Percentiles rank a stretch among this genome's conserved stretches.
Evolutionary conservation across 139 green algal genomes (phyloP).

Genomic region (Medakamo hakoo): DNA sequence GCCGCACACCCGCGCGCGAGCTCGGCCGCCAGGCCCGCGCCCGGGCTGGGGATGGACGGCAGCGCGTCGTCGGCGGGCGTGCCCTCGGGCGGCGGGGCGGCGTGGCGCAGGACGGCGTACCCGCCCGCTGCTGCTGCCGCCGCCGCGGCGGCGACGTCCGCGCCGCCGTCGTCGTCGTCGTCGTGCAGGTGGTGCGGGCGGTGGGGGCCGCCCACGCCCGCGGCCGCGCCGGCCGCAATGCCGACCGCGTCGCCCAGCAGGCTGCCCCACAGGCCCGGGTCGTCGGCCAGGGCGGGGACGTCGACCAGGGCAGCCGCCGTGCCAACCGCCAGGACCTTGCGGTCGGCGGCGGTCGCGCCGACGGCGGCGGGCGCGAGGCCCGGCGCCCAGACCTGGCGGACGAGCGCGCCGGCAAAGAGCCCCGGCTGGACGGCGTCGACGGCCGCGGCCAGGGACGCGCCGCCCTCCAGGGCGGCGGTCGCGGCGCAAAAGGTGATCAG

Average conservation of each 20-base stretch:
- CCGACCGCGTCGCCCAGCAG: not conserved
- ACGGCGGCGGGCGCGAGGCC: not conserved
- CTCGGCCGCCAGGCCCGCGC: slow-evolving; percentile 19
- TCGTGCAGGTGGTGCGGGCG: not conserved
- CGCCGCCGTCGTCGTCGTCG: not conserved
- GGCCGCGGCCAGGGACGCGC: slow-evolving; percentile 14
- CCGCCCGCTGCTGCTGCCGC: no score
- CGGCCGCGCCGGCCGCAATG: no score
- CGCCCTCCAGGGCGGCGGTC: slow-evolving; percentile 49
- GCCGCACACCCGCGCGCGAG: slow-evolving; percentile 11
- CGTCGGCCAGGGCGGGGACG: slow-evolving; percentile 47
- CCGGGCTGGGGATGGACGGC: slow-evolving; percentile 23
- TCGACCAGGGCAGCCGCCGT: slow-evolving; percentile 7
- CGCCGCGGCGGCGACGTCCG: not conserved
- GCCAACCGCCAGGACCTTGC: not conserved
- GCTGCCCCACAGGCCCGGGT: no score
- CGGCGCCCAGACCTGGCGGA: slow-evolving; percentile 43
- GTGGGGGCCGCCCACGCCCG: no score
- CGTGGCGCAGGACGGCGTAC: no score
- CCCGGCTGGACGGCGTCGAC: slow-evolving; percentile 73
- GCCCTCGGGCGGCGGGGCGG: not conserved
- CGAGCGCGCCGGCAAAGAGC: slow-evolving; percentile 50
- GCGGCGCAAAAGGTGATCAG: slow-evolving; percentile 60
- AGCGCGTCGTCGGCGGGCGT: slow-evolving; percentile 17
- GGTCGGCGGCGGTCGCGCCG: not conserved